Base-by-base conservation (phyloP, 768 basidiomycete genomes). In the Chiua virens region DNA sequence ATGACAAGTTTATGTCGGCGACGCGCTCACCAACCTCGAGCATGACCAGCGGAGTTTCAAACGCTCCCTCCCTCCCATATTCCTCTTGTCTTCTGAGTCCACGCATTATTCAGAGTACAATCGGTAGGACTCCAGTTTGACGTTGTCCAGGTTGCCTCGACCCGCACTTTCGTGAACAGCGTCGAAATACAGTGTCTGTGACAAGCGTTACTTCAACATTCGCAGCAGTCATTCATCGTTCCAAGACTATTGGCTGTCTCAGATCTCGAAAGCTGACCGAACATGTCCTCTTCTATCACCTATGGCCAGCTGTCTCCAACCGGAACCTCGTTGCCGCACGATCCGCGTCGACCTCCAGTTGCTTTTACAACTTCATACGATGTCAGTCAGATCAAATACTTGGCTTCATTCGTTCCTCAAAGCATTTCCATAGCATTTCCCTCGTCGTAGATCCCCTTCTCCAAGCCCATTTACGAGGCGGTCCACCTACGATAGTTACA, bases 401-500 rank as follows among this genome's bases (percentile, higher is more conserved):
- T 46, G 56, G 45, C 38, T 47, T 41, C 50, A 36, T 52, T 51
- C 47, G 49, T 50, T 32, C 59, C 58, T 60, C 60, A 58, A 57
- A 43, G 50, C 45, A 47, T 63, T 58, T 49, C 44, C 42, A 58
- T 65, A 60, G 53, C 66, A 55, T 45, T 55, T 57, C 38, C 22
- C 57, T 48, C 76, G 74, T 57, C 76, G 76, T 48, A 74, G 73
- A 56, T 74, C 77, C 38, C 77, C 78, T 39, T 80, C 85, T 44
- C 78, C 81, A 43, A 70, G 71, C 35, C 59, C 78, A 30, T 67
- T 77, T 53, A 71, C 78, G 36, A 71, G 75, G 60, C 61, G 63
- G 50, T 72, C 67, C 50, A 59, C 75, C 23, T 81, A 81, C 57
- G 79, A 85, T 58, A 76, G 75, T 44, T 84, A 83, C 63, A 70